Evolutionary conservation across 202 grass and related monocot species (phyloP).

Genomic region (Zizania palustris): DNA sequence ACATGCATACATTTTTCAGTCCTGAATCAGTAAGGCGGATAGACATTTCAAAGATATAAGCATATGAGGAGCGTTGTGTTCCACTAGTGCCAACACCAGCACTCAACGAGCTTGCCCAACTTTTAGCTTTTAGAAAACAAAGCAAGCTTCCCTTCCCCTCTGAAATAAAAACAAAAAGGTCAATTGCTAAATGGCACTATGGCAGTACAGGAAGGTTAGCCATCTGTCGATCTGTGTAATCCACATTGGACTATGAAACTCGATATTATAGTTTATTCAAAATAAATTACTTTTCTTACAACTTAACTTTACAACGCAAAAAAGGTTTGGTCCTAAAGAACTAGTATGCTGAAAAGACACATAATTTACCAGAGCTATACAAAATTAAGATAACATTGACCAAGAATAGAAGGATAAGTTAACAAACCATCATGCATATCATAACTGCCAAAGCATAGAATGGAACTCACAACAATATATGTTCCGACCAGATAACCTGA

Average conservation of each 20-base stretch:
- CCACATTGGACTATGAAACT: conserved; percentile 9
- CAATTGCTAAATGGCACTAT: conserved; percentile 12
- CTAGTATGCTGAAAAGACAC: not conserved
- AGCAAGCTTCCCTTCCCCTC: conserved; percentile 97
- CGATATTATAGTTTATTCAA: conserved; percentile 23
- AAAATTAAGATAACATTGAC: conserved; percentile 3
- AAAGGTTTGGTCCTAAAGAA: not conserved
- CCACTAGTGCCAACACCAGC: conserved; percentile 83
- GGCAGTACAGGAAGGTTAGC: not conserved
- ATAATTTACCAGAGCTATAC: conserved; percentile 11
- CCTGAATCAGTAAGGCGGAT: conserved; percentile 82
- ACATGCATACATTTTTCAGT: conserved; percentile 75
- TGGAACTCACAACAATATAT: conserved; percentile 1
- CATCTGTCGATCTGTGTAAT: not conserved
- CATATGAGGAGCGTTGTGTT: conserved; percentile 68
- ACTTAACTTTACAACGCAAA: conserved; percentile 24
- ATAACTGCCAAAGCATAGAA: not conserved
- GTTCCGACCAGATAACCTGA: conserved; percentile 11
- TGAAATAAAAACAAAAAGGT: conserved; percentile 52
- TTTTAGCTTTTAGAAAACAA: conserved; percentile 89
- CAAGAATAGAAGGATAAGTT: not conserved
- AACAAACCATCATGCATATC: conserved; percentile 17
- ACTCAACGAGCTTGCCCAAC: conserved; percentile 73
- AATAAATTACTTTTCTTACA: not conserved
- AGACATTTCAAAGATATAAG: conserved; percentile 89